phyloP scores from a whole-genome alignment of 202 grass and related monocot genomes.

The Panicum virgatum region DNA sequence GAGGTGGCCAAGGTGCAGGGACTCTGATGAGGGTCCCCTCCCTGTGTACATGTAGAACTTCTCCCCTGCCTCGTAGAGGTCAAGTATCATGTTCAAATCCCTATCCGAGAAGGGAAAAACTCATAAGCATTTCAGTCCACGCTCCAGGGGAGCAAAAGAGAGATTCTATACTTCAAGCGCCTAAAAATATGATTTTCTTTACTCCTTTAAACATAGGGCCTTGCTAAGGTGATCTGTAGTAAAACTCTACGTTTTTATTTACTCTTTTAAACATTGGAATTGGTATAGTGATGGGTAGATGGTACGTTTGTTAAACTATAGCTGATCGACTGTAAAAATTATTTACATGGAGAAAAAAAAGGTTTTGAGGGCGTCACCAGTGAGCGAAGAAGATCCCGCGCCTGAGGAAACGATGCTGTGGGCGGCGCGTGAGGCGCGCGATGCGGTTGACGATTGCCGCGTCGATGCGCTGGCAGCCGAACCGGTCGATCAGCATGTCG shows the following conservation, averaged over 20 bases:
- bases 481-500: conserved; percentile 88
- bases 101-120: conserved; percentile 24
- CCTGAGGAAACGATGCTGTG: conserved; percentile 73
- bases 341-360: not conserved
- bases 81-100: conserved; percentile 72
- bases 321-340: not conserved
- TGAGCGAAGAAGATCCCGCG: conserved; percentile 89
- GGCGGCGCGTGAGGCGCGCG: conserved; percentile 50
- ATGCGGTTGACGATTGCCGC: conserved; percentile 53
- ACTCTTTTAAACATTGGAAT: too few relatives aligned
- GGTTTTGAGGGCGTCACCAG: conserved; percentile 32
- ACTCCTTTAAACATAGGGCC: not conserved
- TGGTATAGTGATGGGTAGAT: too few relatives aligned
- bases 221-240: too few relatives aligned
- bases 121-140: not conserved
- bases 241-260: too few relatives aligned
- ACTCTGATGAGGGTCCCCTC: conserved; percentile 87
- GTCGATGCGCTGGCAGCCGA: conserved; percentile 81
- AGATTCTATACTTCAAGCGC: not conserved
- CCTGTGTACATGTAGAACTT: conserved; percentile 95
- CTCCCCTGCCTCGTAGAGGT: conserved; percentile 64
- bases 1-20: conserved; percentile 90
- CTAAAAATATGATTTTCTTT: not conserved
- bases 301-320: too few relatives aligned
- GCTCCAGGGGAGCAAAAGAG: not conserved